Base-by-base conservation (phyloP, 2,329 filamentous ascomycete genomes). In the Paracoccidioides lutzii region DNA sequence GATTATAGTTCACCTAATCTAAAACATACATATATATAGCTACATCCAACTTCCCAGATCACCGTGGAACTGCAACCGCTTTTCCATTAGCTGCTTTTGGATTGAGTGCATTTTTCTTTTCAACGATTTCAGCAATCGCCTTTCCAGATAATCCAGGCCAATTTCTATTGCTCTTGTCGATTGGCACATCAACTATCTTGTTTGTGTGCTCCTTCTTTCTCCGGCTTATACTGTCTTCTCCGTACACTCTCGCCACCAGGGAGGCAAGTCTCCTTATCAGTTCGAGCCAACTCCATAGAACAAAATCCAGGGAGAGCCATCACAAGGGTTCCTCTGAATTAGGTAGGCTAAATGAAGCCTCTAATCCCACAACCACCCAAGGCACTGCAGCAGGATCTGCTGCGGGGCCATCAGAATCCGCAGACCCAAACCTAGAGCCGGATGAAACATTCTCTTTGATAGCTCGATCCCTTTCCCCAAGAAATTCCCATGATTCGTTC, bases 21-120 rank as follows among this genome's bases (percentile, higher is more conserved):
- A 48, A 48, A 28, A 38, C 15, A 8, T 12, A 41, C 41, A 7
- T 30, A 38, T 30, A 35, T 68, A 76, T 76, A 67, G 90, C 87
- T 52, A 90, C 90, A 8, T 79, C 93, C 61, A 96, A 96, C 71
- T 96, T 90, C 82, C 91, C 91, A 10, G 81, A 85, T 57, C 86
- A 95, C 68, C 82, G 93, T 60, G 93, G 93, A 55, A 95, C 91
- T 3, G 93, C 93, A 5, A 97, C 93, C 5, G 90, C 90, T 1
- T 93, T 97, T 64, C 91, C 93, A 5, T 73, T 97, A 55, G 88
- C 93, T 56, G 90, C 88, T 3, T 97, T 97, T 67, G 93, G 93
- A 3, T 74, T 98, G 56, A 96, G 90, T 68, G 93, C 93, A 55
- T 93, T 98, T 73, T 95, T 97, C 75, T 98, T 96, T 73, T 91